Conservation (phyloP, 2,329 filamentous ascomycete genomes). For the Ceratocystiopsis brevicomis region DNA sequence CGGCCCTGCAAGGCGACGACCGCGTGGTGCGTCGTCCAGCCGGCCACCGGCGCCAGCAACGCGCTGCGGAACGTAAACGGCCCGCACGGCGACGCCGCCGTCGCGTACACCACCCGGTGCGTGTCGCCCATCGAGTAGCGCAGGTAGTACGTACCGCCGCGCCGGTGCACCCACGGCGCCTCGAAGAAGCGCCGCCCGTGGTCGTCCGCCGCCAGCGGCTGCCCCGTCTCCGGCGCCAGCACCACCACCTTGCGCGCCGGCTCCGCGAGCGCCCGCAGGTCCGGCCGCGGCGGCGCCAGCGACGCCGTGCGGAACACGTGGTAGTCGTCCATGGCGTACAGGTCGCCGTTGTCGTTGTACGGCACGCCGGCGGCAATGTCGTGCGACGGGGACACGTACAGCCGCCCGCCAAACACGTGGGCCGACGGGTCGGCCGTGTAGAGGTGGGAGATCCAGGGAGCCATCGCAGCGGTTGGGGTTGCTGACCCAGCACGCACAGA, state of each 20-base stretch:
- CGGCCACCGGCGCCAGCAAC: slow-evolving; percentile 56
- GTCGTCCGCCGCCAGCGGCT: slow-evolving; percentile 43
- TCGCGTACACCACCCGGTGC: slow-evolving; percentile 54
- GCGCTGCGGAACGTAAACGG: slow-evolving; percentile 55
- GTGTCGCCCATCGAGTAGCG: slow-evolving; percentile 64
- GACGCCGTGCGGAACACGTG: slow-evolving; percentile 47
- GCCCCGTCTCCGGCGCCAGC: slow-evolving; percentile 39
- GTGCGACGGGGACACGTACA: slow-evolving; percentile 70
- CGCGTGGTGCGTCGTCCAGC: slow-evolving; percentile 69
- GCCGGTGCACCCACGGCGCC: slow-evolving; percentile 64
- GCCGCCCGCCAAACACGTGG: slow-evolving; percentile 55
- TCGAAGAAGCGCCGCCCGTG: slow-evolving; percentile 65
- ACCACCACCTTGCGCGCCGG: slow-evolving; percentile 43
- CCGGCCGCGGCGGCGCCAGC: slow-evolving; percentile 32
- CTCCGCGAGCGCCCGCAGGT: slow-evolving; percentile 44
- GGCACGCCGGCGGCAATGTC: slow-evolving; percentile 56
- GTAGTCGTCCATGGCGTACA: slow-evolving; percentile 73
- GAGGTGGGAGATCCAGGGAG: slow-evolving; percentile 51
- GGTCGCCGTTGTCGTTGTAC: slow-evolving; percentile 71
- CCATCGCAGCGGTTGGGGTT: slow-evolving; percentile 16
- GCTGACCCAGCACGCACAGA: no score
- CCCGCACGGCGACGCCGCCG: slow-evolving; percentile 42
- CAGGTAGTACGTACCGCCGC: slow-evolving; percentile 51
- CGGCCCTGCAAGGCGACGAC: slow-evolving; percentile 53
- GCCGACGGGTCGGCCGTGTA: slow-evolving; percentile 69